These are phyloP conservation scores for Chenopodium suecicum DNA, from an alignment of 148 eudicot genomes.

Conservation along the genomic window DNA sequence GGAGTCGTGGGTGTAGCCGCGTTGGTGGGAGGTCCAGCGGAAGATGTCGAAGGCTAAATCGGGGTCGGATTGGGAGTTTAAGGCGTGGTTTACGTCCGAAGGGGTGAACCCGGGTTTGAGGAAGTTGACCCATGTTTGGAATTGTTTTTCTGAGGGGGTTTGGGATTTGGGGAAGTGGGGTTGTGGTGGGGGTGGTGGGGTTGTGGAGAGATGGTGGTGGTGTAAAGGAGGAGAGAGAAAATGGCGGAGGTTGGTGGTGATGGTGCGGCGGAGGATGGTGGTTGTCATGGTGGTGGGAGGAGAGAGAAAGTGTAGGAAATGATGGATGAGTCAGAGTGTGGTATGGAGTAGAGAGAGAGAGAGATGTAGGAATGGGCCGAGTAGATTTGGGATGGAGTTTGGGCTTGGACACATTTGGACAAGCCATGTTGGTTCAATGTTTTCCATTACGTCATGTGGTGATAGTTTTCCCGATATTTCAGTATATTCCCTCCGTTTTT, in stretches of 20 bases:
- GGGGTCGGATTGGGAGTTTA: constrained; percentile 63
- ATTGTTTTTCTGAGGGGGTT: constrained; percentile 69
- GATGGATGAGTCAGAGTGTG: not conserved
- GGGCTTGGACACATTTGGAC: not conserved
- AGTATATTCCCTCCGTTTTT: no score
- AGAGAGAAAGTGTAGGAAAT: not conserved
- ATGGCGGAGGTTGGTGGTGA: constrained; percentile 15
- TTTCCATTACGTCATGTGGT: no score
- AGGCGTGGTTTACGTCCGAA: constrained; percentile 57
- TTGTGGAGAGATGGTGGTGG: constrained; percentile 13
- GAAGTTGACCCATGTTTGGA: constrained; percentile 65
- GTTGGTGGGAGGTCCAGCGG: constrained; percentile 82
- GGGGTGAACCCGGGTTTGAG: constrained; percentile 85
- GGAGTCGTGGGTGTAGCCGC: constrained; percentile 61
- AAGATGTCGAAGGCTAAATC: constrained; percentile 88
- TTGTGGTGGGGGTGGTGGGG: constrained; percentile 21
- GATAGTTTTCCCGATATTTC: no score
- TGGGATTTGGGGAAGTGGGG: constrained; percentile 36
- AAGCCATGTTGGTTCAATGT: no score
- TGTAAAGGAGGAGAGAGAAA: constrained; percentile 12
- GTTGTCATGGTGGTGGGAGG: constrained; percentile 27
- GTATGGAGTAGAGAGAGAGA: not conserved
- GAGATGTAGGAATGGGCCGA: not conserved
- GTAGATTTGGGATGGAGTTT: no score
- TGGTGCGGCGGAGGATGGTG: constrained; percentile 26